Conservation (phyloP, 2,329 filamentous ascomycete species). For the Emydomyces testavorans region DNA sequence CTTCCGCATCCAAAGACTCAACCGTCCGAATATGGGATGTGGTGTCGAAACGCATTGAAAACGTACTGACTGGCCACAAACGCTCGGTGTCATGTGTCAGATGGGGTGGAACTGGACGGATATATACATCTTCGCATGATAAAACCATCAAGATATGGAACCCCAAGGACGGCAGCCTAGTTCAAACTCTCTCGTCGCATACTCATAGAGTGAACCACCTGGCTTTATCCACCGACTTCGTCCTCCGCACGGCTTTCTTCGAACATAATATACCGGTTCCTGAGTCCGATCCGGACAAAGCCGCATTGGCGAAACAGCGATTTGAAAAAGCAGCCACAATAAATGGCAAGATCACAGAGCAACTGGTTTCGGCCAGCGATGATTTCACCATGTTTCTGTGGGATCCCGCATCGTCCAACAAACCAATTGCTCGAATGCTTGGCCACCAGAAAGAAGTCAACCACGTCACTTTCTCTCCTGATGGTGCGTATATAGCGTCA, state of each 20-base stretch:
- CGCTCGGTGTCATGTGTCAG: constrained; percentile 78
- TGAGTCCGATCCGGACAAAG: constrained; percentile 55
- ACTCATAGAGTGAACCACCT: constrained; percentile 95
- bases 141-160: constrained; percentile 91
- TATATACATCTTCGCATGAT: constrained; percentile 81
- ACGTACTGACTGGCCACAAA: constrained; percentile 79
- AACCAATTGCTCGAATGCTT: constrained; percentile 77
- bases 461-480: constrained; percentile 86
- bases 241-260: constrained; percentile 70
- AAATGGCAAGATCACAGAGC: constrained; percentile 65
- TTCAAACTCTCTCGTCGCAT: constrained; percentile 69
- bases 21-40: constrained; percentile 82
- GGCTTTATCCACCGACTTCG: constrained; percentile 84
- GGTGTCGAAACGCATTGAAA: constrained; percentile 64
- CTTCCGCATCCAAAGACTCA: constrained; percentile 78
- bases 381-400: constrained; percentile 96
- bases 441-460: constrained; percentile 97
- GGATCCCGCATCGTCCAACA: constrained; percentile 67
- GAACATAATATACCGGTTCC: constrained; percentile 70
- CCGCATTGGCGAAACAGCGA: constrained; percentile 62
- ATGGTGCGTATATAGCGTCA: constrained; percentile 76
- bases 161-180: constrained; percentile 61
- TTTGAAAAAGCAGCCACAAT: constrained; percentile 77
- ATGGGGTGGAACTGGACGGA: constrained; percentile 81
- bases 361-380: constrained; percentile 79